phyloP scores from a whole-genome alignment of 2,329 filamentous ascomycete genomes.

The Cladosporium sp. region DNA sequence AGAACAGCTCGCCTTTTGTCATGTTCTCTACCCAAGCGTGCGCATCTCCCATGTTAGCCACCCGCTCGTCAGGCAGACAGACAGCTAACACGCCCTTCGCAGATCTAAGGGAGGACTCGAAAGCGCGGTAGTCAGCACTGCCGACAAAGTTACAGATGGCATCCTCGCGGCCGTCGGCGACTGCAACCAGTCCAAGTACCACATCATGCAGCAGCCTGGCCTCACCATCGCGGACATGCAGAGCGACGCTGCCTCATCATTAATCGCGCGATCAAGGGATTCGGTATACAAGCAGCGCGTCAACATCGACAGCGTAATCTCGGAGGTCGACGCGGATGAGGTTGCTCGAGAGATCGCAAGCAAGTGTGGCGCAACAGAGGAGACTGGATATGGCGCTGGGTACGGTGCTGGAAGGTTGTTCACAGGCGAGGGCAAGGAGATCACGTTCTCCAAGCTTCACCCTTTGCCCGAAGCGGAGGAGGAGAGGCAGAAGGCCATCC shows the following conservation, averaged over 20 bases:
- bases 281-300: constrained; percentile 30
- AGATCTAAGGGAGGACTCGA: constrained; percentile 21
- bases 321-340: constrained; percentile 47
- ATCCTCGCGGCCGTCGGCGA: constrained; percentile 45
- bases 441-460: neutral
- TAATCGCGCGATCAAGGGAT: neutral
- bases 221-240: constrained; percentile 69
- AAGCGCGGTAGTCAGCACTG: constrained; percentile 34
- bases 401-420: neutral
- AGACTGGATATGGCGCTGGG: neutral
- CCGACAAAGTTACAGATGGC: constrained; percentile 34
- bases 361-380: constrained; percentile 43
- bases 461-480: neutral
- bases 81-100: neutral
- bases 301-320: constrained; percentile 57
- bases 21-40: constrained; percentile 84
- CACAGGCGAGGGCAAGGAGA: neutral
- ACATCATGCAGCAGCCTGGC: constrained; percentile 76
- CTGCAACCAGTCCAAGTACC: constrained; percentile 57
- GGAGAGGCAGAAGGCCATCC: neutral
- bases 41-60: neutral
- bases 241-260: neutral
- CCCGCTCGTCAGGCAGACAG: neutral
- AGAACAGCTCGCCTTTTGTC: constrained; percentile 85
- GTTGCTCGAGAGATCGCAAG: constrained; percentile 48